Percentiles rank a stretch among this genome's conserved stretches.
phyloP scores from a whole-genome alignment of 2,329 filamentous ascomycete species.

The Fusarium sp. region DNA sequence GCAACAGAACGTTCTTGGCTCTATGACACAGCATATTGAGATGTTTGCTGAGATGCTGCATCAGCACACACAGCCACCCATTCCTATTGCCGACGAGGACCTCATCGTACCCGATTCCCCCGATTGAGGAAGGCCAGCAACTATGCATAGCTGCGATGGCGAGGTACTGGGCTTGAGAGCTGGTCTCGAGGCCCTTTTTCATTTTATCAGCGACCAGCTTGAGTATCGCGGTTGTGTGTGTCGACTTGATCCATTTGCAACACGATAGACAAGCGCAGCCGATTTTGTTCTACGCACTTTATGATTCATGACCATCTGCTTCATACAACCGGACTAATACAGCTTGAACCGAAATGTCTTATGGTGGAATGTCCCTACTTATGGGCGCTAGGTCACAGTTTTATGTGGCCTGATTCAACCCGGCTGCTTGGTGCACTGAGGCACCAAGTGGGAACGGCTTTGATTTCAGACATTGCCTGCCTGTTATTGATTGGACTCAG shows the following conservation, averaged over 20 bases:
- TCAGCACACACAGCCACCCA: conserved; percentile 46
- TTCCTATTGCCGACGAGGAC: conserved; percentile 48
- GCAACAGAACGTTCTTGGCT: conserved; percentile 50
- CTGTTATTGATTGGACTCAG: neutral
- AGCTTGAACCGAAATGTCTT: neutral
- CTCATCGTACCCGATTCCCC: conserved; percentile 49
- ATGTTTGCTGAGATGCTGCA: conserved; percentile 53
- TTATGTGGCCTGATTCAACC: neutral
- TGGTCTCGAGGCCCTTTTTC: conserved; percentile 25
- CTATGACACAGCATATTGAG: conserved; percentile 56
- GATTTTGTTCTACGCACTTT: neutral
- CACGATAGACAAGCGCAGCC: neutral
- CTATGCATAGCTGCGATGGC: neutral
- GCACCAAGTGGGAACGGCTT: neutral
- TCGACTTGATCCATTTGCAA: neutral
- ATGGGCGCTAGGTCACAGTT: neutral
- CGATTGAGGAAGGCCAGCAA: conserved; percentile 42
- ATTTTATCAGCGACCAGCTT: conserved; percentile 8
- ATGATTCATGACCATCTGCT: conserved; percentile 16
- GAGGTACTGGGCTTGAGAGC: conserved; percentile 22
- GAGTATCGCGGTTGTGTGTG: neutral
- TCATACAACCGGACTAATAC: neutral
- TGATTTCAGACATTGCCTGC: neutral
- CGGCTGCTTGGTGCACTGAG: neutral
- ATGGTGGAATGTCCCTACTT: neutral